These are phyloP conservation scores for Aureobasidium pullulans DNA, from an alignment of 2,329 filamentous ascomycete species.

Conservation along the genomic window DNA sequence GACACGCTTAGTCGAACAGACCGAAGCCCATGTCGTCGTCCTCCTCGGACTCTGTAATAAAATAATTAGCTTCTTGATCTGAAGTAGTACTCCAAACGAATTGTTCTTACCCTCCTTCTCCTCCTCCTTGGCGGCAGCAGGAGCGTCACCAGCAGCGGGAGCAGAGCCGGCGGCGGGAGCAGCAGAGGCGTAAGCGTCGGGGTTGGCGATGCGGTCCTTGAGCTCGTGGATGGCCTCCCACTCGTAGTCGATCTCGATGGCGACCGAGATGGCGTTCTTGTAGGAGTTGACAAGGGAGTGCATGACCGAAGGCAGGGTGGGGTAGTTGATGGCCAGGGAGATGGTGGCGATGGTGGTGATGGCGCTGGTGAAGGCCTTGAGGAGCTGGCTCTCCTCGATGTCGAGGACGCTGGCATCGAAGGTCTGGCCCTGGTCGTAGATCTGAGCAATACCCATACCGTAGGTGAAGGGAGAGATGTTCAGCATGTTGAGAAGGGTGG, in stretches of 20 bases:
- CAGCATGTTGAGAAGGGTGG: slow-evolving; percentile 97
- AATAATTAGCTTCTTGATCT: background rate
- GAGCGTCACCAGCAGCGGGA: slow-evolving; percentile 44
- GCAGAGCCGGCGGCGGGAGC: slow-evolving; percentile 62
- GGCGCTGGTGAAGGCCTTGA: slow-evolving; percentile 71
- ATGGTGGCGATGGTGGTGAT: slow-evolving; percentile 82
- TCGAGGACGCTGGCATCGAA: slow-evolving; percentile 84
- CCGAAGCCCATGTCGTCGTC: slow-evolving; percentile 49
- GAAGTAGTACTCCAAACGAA: too few species aligned
- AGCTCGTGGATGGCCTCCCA: slow-evolving; percentile 96
- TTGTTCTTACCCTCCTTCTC: slow-evolving; percentile 42
- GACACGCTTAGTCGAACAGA: slow-evolving; percentile 44
- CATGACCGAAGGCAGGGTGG: slow-evolving; percentile 89
- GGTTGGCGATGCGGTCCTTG: slow-evolving; percentile 99
- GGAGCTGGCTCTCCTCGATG: slow-evolving; percentile 89
- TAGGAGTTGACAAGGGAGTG: slow-evolving; percentile 96
- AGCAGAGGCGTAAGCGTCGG: slow-evolving; percentile 84
- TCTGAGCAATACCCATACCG: slow-evolving; percentile 91
- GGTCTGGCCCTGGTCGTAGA: slow-evolving; percentile 95
- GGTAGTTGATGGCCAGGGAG: slow-evolving; percentile 90
- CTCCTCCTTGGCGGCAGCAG: slow-evolving; percentile 46
- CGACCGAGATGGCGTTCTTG: slow-evolving; percentile 92
- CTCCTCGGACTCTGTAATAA: slow-evolving; percentile 45
- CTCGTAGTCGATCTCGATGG: slow-evolving; percentile 80
- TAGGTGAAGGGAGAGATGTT: slow-evolving; percentile 99